Evolutionary conservation across 2,329 filamentous ascomycete species (phyloP).

Genomic region (Talaromyces sp.): DNA sequence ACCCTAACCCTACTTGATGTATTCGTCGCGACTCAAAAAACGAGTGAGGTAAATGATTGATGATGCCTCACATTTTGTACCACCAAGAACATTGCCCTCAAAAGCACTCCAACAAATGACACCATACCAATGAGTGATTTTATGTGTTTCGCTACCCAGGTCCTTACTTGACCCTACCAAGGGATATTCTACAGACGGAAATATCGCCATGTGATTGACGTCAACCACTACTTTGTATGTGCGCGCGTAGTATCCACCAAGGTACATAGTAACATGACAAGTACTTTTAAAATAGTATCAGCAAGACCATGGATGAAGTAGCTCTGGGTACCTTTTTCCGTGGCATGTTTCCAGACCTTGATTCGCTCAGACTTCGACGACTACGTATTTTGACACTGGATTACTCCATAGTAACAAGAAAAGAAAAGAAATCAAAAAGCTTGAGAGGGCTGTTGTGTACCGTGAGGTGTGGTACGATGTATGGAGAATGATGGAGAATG

Average conservation of each 20-base stretch:
- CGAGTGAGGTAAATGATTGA: not conserved
- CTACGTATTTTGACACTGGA: not conserved
- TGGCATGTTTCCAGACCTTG: not conserved
- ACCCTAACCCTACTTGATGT: not conserved
- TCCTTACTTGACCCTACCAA: slow-evolving; percentile 4
- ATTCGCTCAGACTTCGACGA: not conserved
- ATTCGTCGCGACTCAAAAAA: not conserved
- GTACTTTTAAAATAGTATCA: slow-evolving; percentile 1
- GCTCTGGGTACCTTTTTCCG: slow-evolving; percentile 1
- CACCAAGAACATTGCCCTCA: not conserved
- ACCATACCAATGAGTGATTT: slow-evolving; percentile 2
- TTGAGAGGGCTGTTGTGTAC: slow-evolving; percentile 7
- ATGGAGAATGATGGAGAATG: not conserved
- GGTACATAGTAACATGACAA: not conserved
- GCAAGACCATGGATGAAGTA: not conserved
- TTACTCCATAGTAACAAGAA: not conserved
- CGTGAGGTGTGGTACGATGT: not conserved
- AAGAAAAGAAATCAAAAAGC: not conserved
- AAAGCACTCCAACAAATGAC: slow-evolving; percentile 2
- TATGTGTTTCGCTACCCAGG: not conserved
- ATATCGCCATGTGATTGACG: slow-evolving; percentile 3
- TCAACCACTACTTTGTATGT: slow-evolving; percentile 10
- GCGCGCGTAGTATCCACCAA: not conserved
- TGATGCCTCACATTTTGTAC: slow-evolving; percentile 11
- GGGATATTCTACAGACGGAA: not conserved